phyloP scores from a whole-genome alignment of 768 basidiomycete genomes.

The Mrakia blollopis region DNA sequence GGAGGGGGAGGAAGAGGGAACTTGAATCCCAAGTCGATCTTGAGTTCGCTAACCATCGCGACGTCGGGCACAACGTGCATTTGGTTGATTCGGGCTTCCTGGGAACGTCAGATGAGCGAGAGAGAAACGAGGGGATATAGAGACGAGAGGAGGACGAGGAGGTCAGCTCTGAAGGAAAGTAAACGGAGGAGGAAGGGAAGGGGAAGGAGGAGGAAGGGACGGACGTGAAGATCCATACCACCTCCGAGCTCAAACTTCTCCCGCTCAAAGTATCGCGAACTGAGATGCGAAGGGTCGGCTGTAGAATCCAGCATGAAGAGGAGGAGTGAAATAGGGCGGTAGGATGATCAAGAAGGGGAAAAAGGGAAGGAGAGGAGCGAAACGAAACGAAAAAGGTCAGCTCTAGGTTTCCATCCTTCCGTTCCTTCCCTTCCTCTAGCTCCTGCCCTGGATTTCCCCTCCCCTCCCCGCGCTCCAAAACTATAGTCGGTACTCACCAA shows the following conservation, averaged over 20 bases:
- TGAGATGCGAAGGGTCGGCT: constrained; percentile 50
- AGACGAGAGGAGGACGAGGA: background rate
- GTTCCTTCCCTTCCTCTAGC: constrained; percentile 32
- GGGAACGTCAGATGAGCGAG: background rate
- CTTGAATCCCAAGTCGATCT: constrained; percentile 20
- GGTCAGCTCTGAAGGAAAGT: background rate
- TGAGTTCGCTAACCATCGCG: constrained; percentile 17
- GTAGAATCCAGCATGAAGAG: background rate
- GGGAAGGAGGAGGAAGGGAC: constrained; percentile 39
- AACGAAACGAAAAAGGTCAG: constrained; percentile 14
- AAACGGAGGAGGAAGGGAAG: background rate
- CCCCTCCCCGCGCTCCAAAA: constrained; percentile 34
- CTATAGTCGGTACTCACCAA: constrained; percentile 66
- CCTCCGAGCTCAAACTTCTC: constrained; percentile 77
- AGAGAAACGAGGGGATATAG: background rate
- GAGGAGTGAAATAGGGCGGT: background rate
- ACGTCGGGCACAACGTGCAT: constrained; percentile 89
- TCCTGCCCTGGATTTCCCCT: no score
- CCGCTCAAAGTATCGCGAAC: constrained; percentile 74
- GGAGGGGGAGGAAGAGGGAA: constrained; percentile 22
- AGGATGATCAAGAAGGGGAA: background rate
- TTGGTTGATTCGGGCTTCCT: constrained; percentile 92
- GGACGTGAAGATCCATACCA: constrained; percentile 74
- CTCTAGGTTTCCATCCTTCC: constrained; percentile 27
- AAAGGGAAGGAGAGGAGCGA: constrained; percentile 29